A percentile compares a stretch with the other conserved stretches of the same genome.
Evolutionary conservation across 805 yeast genomes (phyloP).

Genomic region (Metschnikowia cubensis): DNA sequence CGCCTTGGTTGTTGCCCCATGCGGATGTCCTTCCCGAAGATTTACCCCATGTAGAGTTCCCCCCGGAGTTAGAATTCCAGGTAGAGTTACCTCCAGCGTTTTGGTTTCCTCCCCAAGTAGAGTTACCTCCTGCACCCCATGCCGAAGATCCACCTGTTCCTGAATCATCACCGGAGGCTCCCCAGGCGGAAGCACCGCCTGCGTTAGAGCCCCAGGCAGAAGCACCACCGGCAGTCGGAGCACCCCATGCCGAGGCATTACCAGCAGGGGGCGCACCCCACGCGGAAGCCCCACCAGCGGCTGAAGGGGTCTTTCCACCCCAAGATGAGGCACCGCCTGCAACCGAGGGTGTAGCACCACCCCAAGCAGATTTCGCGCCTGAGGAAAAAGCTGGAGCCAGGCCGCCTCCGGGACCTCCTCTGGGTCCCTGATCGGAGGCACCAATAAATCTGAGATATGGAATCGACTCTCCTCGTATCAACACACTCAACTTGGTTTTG

Average conservation of each 20-base stretch:
- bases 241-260: constrained; percentile 24
- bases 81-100: constrained; percentile 18
- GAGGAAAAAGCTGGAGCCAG: constrained; percentile 35
- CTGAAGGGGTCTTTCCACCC: constrained; percentile 15
- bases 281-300: constrained; percentile 39
- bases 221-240: constrained; percentile 23
- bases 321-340: constrained; percentile 43
- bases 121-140: constrained; percentile 21
- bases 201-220: constrained; percentile 37
- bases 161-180: constrained; percentile 5
- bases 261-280: constrained; percentile 33
- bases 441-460: constrained; percentile 79
- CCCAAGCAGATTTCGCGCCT: constrained; percentile 56
- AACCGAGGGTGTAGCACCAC: constrained; percentile 23
- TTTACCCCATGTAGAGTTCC: constrained; percentile 32
- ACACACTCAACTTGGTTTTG: constrained; percentile 71
- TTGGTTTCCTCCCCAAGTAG: constrained; percentile 16
- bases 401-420: constrained; percentile 17
- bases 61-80: constrained; percentile 27
- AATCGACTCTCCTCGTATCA: constrained; percentile 63
- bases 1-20: constrained; percentile 14
- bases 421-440: constrained; percentile 29
- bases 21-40: constrained; percentile 15
- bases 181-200: constrained; percentile 41
- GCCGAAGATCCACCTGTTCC: constrained; percentile 16